phyloP scores from a whole-genome alignment of 2,329 filamentous ascomycete species.

The Stagonosporopsis tanaceti region DNA sequence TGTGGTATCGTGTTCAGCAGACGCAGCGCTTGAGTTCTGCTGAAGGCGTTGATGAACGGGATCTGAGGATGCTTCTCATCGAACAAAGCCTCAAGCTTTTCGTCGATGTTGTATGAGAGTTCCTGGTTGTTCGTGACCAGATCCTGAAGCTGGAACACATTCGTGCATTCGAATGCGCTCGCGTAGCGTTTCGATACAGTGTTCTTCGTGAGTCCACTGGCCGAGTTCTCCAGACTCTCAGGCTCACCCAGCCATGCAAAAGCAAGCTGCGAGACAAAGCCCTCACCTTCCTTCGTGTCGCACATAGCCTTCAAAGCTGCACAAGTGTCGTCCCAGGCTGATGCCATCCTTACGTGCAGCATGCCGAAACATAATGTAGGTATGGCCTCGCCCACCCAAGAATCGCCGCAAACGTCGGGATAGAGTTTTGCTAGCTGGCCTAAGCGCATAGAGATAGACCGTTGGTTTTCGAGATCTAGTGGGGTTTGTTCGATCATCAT shows the following conservation, averaged over 20 bases:
- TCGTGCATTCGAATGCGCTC: slow-evolving; percentile 86
- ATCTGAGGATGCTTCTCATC: slow-evolving; percentile 68
- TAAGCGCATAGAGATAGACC: slow-evolving; percentile 83
- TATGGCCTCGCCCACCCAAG: slow-evolving; percentile 75
- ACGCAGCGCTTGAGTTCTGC: slow-evolving; percentile 80
- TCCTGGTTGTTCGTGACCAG: slow-evolving; percentile 26
- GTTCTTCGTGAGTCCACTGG: slow-evolving; percentile 12
- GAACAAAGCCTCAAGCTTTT: slow-evolving; percentile 70
- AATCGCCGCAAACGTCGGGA: slow-evolving; percentile 63
- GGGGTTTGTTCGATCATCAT: slow-evolving; percentile 81
- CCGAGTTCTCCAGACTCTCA: slow-evolving; percentile 18
- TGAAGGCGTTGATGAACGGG: slow-evolving; percentile 61
- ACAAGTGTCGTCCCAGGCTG: slow-evolving; percentile 85
- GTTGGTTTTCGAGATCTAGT: slow-evolving; percentile 76
- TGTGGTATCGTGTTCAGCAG: slow-evolving; percentile 76
- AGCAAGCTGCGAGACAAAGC: slow-evolving; percentile 72
- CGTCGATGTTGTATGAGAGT: slow-evolving; percentile 36
- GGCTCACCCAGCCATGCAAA: slow-evolving; percentile 74
- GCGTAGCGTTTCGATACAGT: slow-evolving; percentile 46
- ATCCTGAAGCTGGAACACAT: slow-evolving; percentile 64
- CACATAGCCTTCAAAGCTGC: slow-evolving; percentile 78
- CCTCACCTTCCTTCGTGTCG: slow-evolving; percentile 74
- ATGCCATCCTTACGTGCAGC: slow-evolving; percentile 83
- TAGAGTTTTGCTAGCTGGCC: slow-evolving; percentile 77
- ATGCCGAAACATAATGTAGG: slow-evolving; percentile 88